Evolutionary conservation across 139 green algal species (phyloP).

Genomic region (Chlorella ohadii): DNA sequence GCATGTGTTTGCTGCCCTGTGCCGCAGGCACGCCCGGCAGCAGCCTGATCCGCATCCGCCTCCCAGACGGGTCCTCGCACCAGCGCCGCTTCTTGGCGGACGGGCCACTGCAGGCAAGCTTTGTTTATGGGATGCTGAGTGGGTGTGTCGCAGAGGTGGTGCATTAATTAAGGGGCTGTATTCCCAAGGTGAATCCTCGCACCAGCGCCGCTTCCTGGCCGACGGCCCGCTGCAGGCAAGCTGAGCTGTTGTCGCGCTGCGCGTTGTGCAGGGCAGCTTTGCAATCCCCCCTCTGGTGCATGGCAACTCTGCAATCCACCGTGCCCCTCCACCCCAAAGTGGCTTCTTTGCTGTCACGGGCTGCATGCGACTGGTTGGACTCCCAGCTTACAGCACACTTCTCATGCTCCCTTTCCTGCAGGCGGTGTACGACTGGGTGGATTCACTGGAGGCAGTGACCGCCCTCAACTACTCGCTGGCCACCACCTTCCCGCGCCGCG

Average conservation of each 20-base stretch:
- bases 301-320: too few species aligned
- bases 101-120: constrained; percentile 39
- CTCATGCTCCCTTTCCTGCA: constrained; percentile 2
- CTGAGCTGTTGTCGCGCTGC: too few species aligned
- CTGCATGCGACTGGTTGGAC: neutral
- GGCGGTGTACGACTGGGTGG: constrained; percentile 77
- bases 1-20: too few species aligned
- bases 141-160: too few species aligned
- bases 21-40: constrained; percentile 43
- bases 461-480: constrained; percentile 69
- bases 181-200: too few species aligned
- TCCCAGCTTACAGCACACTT: too few species aligned
- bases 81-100: constrained; percentile 68
- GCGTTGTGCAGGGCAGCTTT: too few species aligned
- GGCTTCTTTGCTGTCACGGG: too few species aligned
- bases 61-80: constrained; percentile 75
- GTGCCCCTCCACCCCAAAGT: too few species aligned
- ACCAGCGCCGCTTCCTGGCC: constrained; percentile 65
- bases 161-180: too few species aligned
- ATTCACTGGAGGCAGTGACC: constrained; percentile 67
- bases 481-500: constrained; percentile 70
- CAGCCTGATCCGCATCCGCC: constrained; percentile 62
- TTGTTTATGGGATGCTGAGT: too few species aligned
- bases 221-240: neutral
- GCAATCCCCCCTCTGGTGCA: too few species aligned